A percentile compares a stretch with the other conserved stretches of the same genome.
These are phyloP conservation scores for Talaromyces trachyspermus DNA, from an alignment of 495 filamentous ascomycete species.

Conservation along the genomic window DNA sequence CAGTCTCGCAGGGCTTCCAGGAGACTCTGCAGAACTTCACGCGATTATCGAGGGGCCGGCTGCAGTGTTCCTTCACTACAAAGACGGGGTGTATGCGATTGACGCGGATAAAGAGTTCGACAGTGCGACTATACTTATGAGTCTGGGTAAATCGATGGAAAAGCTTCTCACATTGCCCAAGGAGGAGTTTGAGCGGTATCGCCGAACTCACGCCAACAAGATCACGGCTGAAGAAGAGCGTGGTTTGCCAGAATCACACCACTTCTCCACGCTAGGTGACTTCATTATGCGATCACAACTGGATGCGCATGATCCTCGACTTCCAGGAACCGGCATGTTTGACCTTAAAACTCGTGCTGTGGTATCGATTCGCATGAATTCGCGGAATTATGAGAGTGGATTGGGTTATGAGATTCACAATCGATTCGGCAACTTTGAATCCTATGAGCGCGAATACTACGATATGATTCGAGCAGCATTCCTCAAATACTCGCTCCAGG, in stretches of 20 bases:
- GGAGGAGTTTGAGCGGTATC: constrained; percentile 77
- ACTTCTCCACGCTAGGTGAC: constrained; percentile 83
- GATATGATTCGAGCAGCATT: constrained; percentile 96
- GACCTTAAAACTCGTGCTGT: constrained; percentile 95
- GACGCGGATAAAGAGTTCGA: constrained; percentile 96
- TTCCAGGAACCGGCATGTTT: constrained; percentile 93
- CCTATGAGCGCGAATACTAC: constrained; percentile 90
- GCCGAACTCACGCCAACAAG: constrained; percentile 54
- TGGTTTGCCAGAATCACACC: constrained; percentile 64
- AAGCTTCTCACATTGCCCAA: constrained; percentile 82
- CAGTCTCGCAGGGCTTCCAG: constrained; percentile 59
- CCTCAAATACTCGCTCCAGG: constrained; percentile 94
- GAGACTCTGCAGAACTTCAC: constrained; percentile 60
- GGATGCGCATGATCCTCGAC: constrained; percentile 77
- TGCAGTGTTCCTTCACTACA: constrained; percentile 79
- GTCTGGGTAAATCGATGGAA: constrained; percentile 92
- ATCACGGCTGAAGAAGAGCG: constrained; percentile 57
- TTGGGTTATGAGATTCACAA: constrained; percentile 80
- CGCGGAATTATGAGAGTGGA: constrained; percentile 61
- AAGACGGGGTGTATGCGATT: constrained; percentile 85
- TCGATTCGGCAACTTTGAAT: constrained; percentile 70
- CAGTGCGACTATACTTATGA: constrained; percentile 72
- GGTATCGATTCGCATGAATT: constrained; percentile 80
- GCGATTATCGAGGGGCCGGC: constrained; percentile 54
- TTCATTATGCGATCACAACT: constrained; percentile 95